These are phyloP conservation scores for Claviceps arundinis DNA, from an alignment of 2,329 filamentous ascomycete species.

Conservation along the genomic window DNA sequence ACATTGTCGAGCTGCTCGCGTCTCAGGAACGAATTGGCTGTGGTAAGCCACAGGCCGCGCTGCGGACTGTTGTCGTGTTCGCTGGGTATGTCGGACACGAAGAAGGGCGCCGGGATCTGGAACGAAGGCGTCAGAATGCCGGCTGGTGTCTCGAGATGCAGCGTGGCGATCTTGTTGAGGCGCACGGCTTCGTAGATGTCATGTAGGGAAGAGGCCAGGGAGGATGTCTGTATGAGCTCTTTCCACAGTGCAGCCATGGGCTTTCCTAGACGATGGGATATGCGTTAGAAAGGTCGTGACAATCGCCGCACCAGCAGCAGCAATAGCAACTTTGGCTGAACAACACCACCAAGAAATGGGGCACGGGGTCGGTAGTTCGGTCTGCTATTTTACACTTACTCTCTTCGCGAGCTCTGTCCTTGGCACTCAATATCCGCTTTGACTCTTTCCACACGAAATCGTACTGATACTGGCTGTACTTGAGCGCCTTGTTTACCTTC, in stretches of 20 bases:
- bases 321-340: background rate
- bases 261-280: constrained; percentile 24
- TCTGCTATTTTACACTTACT: constrained; percentile 23
- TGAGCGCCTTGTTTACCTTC: constrained; percentile 83
- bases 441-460: constrained; percentile 90
- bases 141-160: constrained; percentile 55
- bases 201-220: constrained; percentile 68
- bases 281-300: background rate
- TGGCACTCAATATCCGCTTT: constrained; percentile 66
- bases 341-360: background rate
- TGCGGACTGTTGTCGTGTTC: constrained; percentile 51
- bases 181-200: constrained; percentile 73
- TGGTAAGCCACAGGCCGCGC: constrained; percentile 74
- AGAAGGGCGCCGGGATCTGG: constrained; percentile 52
- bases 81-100: constrained; percentile 58
- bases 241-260: constrained; percentile 56
- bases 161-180: constrained; percentile 71
- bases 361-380: background rate
- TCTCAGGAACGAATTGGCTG: constrained; percentile 60
- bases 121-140: constrained; percentile 48
- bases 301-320: too few species aligned
- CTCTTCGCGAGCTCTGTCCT: constrained; percentile 67
- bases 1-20: constrained; percentile 56
- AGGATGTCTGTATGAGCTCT: constrained; percentile 58
- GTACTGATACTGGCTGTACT: constrained; percentile 79